phyloP scores from a whole-genome alignment of 192 early-diverging fungal genomes.

The Entophlyctis luteolus region DNA sequence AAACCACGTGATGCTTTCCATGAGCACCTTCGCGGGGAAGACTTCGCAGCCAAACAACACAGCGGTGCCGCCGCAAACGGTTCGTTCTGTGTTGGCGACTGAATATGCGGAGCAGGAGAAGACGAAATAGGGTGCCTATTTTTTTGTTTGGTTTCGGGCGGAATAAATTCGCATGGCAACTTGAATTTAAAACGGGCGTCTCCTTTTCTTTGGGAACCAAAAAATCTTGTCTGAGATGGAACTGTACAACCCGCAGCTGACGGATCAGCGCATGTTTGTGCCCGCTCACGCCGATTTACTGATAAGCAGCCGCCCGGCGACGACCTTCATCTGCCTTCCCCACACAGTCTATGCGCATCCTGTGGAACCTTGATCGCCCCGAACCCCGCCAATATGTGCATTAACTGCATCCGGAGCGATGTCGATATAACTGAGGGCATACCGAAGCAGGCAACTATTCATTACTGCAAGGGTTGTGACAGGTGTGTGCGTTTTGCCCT shows the following conservation, averaged over 20 bases:
- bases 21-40: conserved; percentile 8
- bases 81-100: no score
- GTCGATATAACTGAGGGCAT: conserved; percentile 99
- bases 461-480: conserved; percentile 96
- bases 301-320: background rate
- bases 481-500: conserved; percentile 48
- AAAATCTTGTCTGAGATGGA: no score
- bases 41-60: no score
- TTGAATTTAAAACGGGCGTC: no score
- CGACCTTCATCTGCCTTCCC: background rate
- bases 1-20: conserved; percentile 18
- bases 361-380: conserved; percentile 93
- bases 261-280: conserved; percentile 44
- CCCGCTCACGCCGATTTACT: background rate
- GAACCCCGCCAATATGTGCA: conserved; percentile 97
- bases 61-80: no score
- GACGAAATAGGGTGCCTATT: no score
- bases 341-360: conserved; percentile 74
- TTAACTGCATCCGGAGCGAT: conserved; percentile 93
- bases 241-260: conserved; percentile 31
- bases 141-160: no score
- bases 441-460: conserved; percentile 91
- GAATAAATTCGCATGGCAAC: no score
- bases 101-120: no score
- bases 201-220: no score